A percentile compares a stretch with the other conserved stretches of the same genome.
Conservation (phyloP, 2,329 filamentous ascomycete species). For the Talaromyces sp. region DNA sequence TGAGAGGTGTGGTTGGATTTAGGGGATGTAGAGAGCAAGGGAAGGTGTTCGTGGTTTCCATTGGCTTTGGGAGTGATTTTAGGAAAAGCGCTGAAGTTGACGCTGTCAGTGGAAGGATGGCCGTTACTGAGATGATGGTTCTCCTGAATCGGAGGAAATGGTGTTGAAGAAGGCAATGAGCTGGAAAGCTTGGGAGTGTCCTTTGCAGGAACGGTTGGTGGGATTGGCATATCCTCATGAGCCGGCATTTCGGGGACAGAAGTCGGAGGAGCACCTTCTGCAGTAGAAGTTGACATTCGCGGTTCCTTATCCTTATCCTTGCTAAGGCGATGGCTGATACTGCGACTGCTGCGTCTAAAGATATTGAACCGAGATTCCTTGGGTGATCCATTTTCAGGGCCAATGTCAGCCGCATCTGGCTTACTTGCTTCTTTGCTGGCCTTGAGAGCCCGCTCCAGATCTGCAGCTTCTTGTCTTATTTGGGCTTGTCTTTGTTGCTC, state of each 20-base stretch:
- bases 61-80: slow-evolving; percentile 14
- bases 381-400: slow-evolving; percentile 41
- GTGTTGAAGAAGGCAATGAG: slow-evolving; percentile 22
- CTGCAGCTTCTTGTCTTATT: slow-evolving; percentile 58
- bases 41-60: slow-evolving; percentile 7
- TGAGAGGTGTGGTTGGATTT: not conserved
- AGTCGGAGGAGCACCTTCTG: slow-evolving; percentile 17
- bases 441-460: slow-evolving; percentile 62
- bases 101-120: slow-evolving; percentile 1
- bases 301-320: slow-evolving; percentile 46
- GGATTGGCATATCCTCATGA: slow-evolving; percentile 10
- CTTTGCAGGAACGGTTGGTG: slow-evolving; percentile 18
- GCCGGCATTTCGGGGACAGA: slow-evolving; percentile 23
- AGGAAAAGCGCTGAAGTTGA: not conserved
- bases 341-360: slow-evolving; percentile 73
- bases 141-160: slow-evolving; percentile 17
- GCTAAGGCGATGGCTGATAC: slow-evolving; percentile 71
- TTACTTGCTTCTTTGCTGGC: slow-evolving; percentile 61
- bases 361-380: slow-evolving; percentile 59
- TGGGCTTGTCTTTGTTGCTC: slow-evolving; percentile 55
- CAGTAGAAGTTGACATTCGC: slow-evolving; percentile 31
- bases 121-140: not conserved
- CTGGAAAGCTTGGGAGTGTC: slow-evolving; percentile 16
- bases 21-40: not conserved
- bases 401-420: slow-evolving; percentile 59